Percentiles rank a stretch among this genome's conserved stretches.
Conservation (phyloP, 1,139 yeast species). For the Yamadazyma atlantica region DNA sequence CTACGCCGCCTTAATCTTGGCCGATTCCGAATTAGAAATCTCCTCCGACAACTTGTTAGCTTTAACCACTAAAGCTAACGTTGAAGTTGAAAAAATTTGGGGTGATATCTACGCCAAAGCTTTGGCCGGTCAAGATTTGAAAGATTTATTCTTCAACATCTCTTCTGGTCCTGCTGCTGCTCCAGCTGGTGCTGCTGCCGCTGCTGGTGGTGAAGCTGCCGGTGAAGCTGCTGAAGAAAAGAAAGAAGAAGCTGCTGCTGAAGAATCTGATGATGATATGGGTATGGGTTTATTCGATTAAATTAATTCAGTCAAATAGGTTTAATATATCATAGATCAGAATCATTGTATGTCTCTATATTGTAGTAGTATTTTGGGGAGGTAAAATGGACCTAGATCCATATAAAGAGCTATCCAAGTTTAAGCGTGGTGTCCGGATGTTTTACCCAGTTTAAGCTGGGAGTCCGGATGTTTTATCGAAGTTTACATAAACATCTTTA, state of each 20-base stretch:
- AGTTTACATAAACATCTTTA: no score
- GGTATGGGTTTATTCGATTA: conserved; percentile 89
- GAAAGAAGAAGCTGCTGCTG: conserved; percentile 56
- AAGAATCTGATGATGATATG: conserved; percentile 71
- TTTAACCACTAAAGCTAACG: conserved; percentile 53
- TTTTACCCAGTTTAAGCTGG: no score
- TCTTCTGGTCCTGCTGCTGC: conserved; percentile 68
- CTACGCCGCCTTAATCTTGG: conserved; percentile 86
- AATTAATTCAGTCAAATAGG: conserved; percentile 15
- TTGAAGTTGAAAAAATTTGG: conserved; percentile 63
- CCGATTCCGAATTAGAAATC: conserved; percentile 81
- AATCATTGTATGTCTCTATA: no score
- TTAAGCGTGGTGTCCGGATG: no score
- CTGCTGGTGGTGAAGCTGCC: conserved; percentile 57
- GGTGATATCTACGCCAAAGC: conserved; percentile 83
- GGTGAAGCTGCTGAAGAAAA: conserved; percentile 58
- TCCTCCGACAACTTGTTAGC: conserved; percentile 73
- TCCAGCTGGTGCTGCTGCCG: conserved; percentile 58
- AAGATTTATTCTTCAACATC: conserved; percentile 75
- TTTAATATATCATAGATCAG: conserved; percentile 5
- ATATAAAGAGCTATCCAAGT: no score
- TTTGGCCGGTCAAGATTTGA: conserved; percentile 73
- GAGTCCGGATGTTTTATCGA: no score
- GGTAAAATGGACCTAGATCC: no score
- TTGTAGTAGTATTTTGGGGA: no score